phyloP scores from a whole-genome alignment of 345 rosid species.

The Eutrema heterophyllum region DNA sequence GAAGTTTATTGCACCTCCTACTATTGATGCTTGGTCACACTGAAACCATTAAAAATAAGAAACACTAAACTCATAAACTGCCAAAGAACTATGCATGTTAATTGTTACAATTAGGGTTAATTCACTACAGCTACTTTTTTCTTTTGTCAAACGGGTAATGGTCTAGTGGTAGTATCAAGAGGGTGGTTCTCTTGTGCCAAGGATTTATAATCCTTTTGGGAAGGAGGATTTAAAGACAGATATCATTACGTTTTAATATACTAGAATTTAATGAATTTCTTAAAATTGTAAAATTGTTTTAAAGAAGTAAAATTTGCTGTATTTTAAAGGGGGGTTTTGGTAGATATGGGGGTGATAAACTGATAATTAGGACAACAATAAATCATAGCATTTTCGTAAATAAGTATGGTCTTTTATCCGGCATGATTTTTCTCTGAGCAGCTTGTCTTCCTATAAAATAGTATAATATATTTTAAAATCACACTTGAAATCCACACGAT shows the following conservation, averaged over 20 bases:
- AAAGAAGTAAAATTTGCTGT: neutral
- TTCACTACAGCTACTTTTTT: neutral
- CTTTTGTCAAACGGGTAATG: no score
- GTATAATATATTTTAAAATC: neutral
- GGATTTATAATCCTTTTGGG: no score
- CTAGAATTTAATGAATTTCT: neutral
- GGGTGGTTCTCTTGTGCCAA: no score
- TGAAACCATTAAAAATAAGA: neutral
- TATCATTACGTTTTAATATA: neutral
- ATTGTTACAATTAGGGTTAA: neutral
- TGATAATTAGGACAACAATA: neutral
- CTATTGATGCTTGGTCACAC: conserved; percentile 58
- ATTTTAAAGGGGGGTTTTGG: neutral
- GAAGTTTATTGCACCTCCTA: conserved; percentile 50
- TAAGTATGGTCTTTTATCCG: neutral
- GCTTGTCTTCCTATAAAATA: neutral
- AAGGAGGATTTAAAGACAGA: no score
- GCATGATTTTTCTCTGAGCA: no score
- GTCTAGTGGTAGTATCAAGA: no score
- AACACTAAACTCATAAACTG: neutral
- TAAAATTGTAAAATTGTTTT: neutral
- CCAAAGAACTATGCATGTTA: neutral
- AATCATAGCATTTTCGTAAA: neutral
- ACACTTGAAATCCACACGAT: neutral
- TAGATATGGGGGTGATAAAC: neutral